Evolutionary conservation across 139 green algal genomes (phyloP), one percentile per base, ranked within the genome.

Genomic region (Ostreobium quekettii): DNA sequence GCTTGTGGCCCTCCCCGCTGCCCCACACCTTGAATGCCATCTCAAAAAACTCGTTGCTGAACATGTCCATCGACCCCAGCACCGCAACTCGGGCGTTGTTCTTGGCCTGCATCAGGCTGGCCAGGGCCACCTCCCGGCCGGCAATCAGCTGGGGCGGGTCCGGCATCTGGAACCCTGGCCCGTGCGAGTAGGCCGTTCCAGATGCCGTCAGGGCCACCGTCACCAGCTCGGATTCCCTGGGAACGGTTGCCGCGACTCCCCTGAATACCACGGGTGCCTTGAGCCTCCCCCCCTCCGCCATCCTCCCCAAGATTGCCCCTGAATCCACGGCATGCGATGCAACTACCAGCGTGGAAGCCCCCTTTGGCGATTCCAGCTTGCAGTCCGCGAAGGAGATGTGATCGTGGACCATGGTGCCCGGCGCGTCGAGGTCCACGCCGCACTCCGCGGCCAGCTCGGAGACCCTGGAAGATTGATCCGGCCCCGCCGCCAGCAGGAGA

Each of bases 21-120:
- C 11, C 48, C 24, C 66, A 72, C 48, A 75, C 58, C 8, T 24
- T 66, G 2, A 88, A 74, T 6, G 60, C 6, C 6, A 67, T 70
- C 1, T 72, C 64, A 32, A 87, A 86, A 36, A 80, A 70, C 1
- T 71, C 66, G 66, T 97, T 76, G 49, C 74, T 86, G 73, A 95
- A 86, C 71, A 96, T 78, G 49, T 89, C 80, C 36, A 91, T 32
- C 1, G 90, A 97, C 22, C 91, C 91, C 0, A 75, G 56, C 30
- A 97, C 78, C 47, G 88, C 60, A 3, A 91, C 84, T 28, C 91
- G 83, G 2, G 86, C 90, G 48, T 95, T 91, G 76, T 96, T 96
- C 46, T 88, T 78, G 26, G 84, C 80, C 86, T 96, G 85, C 60
- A 84, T 78, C n/a, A 74, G 53, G 4, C 75, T 77, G 42, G 89